phyloP scores from a whole-genome alignment of 2,329 filamentous ascomycete genomes.

The Diaporthe longicolla region DNA sequence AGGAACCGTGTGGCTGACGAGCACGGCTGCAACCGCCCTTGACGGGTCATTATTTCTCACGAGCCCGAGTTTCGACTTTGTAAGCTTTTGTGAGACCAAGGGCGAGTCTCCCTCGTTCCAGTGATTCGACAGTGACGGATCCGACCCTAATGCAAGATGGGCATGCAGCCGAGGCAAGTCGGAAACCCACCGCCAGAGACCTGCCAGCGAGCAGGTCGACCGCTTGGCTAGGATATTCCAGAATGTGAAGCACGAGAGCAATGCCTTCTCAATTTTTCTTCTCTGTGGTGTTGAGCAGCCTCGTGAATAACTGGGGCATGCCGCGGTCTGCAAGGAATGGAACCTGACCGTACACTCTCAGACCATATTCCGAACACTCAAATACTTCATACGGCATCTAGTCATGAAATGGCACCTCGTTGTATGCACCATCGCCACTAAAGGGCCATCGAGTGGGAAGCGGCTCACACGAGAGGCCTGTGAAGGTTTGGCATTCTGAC shows the following conservation, averaged over 20 bases:
- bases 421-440: conserved; percentile 4
- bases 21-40: conserved; percentile 5
- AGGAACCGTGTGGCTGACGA: conserved; percentile 1
- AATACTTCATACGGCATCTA: conserved; percentile 22
- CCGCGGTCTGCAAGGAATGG: not conserved
- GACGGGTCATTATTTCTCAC: not conserved
- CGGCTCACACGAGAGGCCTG: not conserved
- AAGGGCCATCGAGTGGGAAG: not conserved
- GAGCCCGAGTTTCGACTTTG: not conserved
- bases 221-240: not conserved
- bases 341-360: not conserved
- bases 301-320: not conserved
- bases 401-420: conserved; percentile 7
- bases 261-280: not conserved
- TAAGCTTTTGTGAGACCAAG: not conserved
- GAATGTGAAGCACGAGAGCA: not conserved
- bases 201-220: not conserved
- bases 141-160: not conserved
- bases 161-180: conserved; percentile 5
- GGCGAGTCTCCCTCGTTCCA: not conserved
- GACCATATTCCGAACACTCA: not conserved
- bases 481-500: not conserved
- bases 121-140: not conserved
- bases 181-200: not conserved
- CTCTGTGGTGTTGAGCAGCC: not conserved